phyloP scores from a whole-genome alignment of 2,329 filamentous ascomycete species.

The Metarhizium anisopliae region DNA sequence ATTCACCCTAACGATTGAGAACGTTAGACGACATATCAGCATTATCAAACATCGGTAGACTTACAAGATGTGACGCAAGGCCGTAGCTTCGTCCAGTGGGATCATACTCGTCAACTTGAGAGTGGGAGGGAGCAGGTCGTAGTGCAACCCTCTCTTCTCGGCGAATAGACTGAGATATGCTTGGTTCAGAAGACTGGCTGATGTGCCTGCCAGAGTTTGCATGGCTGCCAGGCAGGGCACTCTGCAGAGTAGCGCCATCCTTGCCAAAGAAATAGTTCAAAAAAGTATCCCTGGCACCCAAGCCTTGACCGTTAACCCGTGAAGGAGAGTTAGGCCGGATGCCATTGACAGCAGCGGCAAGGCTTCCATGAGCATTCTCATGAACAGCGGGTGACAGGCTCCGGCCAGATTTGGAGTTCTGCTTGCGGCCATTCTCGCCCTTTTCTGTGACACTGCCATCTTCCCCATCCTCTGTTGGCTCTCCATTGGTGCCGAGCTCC shows the following conservation, averaged over 20 bases:
- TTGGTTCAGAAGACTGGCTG: constrained; percentile 70
- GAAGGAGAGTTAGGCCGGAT: constrained; percentile 30
- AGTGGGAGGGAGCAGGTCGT: constrained; percentile 35
- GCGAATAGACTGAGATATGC: constrained; percentile 74
- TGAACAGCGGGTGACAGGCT: constrained; percentile 78
- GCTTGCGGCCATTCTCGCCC: constrained; percentile 34
- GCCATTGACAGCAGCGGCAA: constrained; percentile 61
- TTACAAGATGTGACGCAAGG: constrained; percentile 49
- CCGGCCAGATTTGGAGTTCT: constrained; percentile 40
- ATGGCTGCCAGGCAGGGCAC: constrained; percentile 24
- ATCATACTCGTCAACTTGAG: constrained; percentile 31
- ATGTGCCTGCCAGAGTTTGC: constrained; percentile 50
- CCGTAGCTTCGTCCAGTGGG: constrained; percentile 29
- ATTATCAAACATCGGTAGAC: constrained; percentile 18
- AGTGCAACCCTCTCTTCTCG: constrained; percentile 52
- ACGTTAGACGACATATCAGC: neutral
- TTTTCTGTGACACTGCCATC: constrained; percentile 39
- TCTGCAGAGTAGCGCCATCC: constrained; percentile 51
- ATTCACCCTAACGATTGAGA: constrained; percentile 35
- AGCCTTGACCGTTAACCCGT: constrained; percentile 48
- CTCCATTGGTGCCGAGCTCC: constrained; percentile 76
- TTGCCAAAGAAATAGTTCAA: constrained; percentile 99
- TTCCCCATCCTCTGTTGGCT: constrained; percentile 60
- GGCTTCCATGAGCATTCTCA: constrained; percentile 52
- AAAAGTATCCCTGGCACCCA: constrained; percentile 76